Evolutionary conservation across 345 rosid genomes (phyloP), one percentile per base, ranked within the genome.

Genomic region (Alliaria petiolata): DNA sequence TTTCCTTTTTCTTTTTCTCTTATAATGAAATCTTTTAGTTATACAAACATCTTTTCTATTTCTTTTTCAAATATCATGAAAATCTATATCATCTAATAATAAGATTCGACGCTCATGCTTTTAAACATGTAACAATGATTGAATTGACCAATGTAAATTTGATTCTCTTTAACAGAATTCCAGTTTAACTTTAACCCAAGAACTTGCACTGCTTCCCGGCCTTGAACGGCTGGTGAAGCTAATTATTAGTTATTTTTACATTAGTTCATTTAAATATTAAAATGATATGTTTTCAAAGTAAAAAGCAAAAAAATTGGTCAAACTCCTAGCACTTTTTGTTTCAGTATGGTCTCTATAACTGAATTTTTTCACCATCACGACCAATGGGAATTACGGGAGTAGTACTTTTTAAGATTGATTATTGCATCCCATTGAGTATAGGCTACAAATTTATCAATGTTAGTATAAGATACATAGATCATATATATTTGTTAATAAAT

Each of bases 71-170:
- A n/a, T 65, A 65, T 56, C 36, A 30, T 58, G 12, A 40, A 64
- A 60, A 74, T 74, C 54, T 58, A n/a, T n/a, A 66, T 74, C 26
- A 42, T 57, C 62, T 63, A n/a, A n/a, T n/a, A n/a, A n/a, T n/a
- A 44, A 44, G 76, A 64, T 63, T 63, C 70, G 65, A 25, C 63
- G 15, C 39, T 13, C 9, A 15, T 55, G 22, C 65, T 64, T 72
- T n/a, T n/a, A n/a, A n/a, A n/a, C n/a, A n/a, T n/a, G n/a, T 38
- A 63, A 11, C 76, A 44, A 72, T 54, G 30, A 62, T 53, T 54
- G 33, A 52, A 33, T 33, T 62, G 35, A 28, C 43, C 44, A 15
- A 39, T 40, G 28, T 12, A 3, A 6, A 58, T 8, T 5, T 30
- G 22, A 17, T 38, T 40, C 39, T 61, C 15, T 11, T 17, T 40